Conservation (phyloP, 805 yeast species). For the Metahyphopichia silvanorum region DNA sequence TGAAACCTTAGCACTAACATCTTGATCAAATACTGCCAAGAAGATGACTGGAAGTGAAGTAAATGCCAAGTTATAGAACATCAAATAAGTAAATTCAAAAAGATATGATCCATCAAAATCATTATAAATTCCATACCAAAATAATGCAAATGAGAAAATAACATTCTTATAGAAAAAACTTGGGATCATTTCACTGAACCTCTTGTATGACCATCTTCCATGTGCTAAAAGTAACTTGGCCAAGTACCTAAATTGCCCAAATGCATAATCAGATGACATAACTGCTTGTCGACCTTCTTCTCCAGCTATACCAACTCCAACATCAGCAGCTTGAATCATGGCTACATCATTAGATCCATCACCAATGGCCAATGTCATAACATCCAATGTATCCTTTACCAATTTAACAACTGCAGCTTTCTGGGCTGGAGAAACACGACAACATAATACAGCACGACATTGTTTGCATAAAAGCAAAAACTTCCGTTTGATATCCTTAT, state of each 20-base stretch:
- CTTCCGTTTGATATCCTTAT: conserved; percentile 45
- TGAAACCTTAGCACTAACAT: conserved; percentile 67
- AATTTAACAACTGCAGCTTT: conserved; percentile 79
- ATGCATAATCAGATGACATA: conserved; percentile 83
- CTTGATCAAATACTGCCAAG: conserved; percentile 78
- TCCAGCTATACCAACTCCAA: conserved; percentile 89
- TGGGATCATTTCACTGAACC: conserved; percentile 82
- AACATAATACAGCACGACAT: conserved; percentile 78
- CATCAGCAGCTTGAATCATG: conserved; percentile 85
- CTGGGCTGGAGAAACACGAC: conserved; percentile 87
- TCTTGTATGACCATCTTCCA: conserved; percentile 84
- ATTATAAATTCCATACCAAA: conserved; percentile 76
- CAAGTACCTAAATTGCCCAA: conserved; percentile 77
- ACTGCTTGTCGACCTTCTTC: conserved; percentile 90
- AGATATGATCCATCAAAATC: conserved; percentile 79
- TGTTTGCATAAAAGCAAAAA: conserved; percentile 73
- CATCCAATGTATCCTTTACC: conserved; percentile 71
- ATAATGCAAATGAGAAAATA: conserved; percentile 66
- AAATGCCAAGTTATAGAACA: conserved; percentile 79
- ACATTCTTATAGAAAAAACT: conserved; percentile 78
- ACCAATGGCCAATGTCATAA: conserved; percentile 85
- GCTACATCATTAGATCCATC: conserved; percentile 91
- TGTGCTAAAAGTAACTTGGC: conserved; percentile 67
- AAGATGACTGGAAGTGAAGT: conserved; percentile 80
- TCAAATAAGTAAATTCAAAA: conserved; percentile 74